Evolutionary conservation across 164 flowering plant species (phyloP).

Genomic region (Magnolia sinica): DNA sequence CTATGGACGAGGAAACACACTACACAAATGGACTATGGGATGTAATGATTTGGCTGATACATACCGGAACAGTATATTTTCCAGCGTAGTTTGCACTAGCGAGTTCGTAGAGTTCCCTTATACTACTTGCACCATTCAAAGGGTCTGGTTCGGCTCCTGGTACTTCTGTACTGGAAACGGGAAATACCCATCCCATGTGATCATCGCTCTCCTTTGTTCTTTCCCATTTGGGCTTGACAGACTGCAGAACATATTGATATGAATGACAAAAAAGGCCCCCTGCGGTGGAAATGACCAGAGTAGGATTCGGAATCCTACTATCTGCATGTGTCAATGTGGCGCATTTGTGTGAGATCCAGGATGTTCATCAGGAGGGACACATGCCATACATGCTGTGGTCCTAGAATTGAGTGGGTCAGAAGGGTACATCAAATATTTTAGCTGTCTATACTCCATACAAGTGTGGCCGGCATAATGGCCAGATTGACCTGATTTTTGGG

Average conservation of each 20-base stretch:
- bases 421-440: no score
- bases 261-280: background rate
- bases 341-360: background rate
- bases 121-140: constrained; percentile 66
- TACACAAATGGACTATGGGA: background rate
- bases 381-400: background rate
- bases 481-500: background rate
- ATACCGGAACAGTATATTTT: constrained; percentile 89
- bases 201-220: constrained; percentile 81
- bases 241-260: constrained; percentile 31
- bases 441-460: background rate
- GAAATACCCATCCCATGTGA: constrained; percentile 97
- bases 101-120: constrained; percentile 78
- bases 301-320: background rate
- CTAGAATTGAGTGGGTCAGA: no score
- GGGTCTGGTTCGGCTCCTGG: constrained; percentile 82
- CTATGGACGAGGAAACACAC: background rate
- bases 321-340: background rate
- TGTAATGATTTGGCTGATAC: constrained; percentile 14
- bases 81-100: constrained; percentile 83
- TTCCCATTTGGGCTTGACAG: constrained; percentile 81
- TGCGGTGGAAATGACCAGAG: no score
- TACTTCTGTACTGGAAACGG: constrained; percentile 56
- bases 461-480: background rate
- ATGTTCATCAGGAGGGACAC: background rate